Evolutionary conservation across 495 filamentous ascomycete genomes (phyloP).

Genomic region (Friedmanniomyces endolithicus): DNA sequence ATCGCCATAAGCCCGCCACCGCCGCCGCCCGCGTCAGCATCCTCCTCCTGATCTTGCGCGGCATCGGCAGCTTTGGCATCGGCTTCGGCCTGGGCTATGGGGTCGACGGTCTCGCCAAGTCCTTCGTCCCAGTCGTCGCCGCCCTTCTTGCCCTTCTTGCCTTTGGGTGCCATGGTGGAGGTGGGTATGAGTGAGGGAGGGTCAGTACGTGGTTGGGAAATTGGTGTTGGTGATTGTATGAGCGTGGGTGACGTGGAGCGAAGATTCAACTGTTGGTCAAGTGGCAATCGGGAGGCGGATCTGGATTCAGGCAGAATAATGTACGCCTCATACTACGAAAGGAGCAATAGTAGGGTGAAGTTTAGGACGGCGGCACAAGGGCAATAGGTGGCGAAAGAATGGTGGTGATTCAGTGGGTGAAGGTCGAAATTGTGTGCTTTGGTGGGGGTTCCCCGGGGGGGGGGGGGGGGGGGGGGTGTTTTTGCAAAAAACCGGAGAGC

Average conservation of each 20-base stretch:
- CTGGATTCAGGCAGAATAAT: slow-evolving; percentile 11
- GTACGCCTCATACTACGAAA: slow-evolving; percentile 19
- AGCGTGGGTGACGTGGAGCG: not conserved
- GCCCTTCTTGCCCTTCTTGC: slow-evolving; percentile 79
- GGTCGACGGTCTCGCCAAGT: slow-evolving; percentile 56
- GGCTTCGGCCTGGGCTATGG: slow-evolving; percentile 37
- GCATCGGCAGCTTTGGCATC: slow-evolving; percentile 26
- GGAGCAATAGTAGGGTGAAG: slow-evolving; percentile 8
- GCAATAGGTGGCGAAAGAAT: not conserved
- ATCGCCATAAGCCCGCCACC: slow-evolving; percentile 76
- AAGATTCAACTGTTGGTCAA: slow-evolving; percentile 15
- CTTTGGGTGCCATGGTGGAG: slow-evolving; percentile 73
- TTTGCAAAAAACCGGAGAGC: no score
- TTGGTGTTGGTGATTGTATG: not conserved
- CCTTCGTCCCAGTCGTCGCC: slow-evolving; percentile 90
- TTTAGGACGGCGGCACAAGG: not conserved
- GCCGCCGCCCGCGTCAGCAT: slow-evolving; percentile 42
- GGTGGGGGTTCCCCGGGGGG: no score
- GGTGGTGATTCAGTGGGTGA: not conserved
- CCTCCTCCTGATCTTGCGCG: slow-evolving; percentile 35
- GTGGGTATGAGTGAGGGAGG: not conserved
- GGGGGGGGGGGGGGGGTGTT: no score
- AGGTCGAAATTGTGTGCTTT: not conserved
- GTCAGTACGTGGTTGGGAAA: no score
- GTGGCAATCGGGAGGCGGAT: slow-evolving; percentile 19